phyloP scores from a whole-genome alignment of 2,329 filamentous ascomycete species.

The Cadophora gregata region DNA sequence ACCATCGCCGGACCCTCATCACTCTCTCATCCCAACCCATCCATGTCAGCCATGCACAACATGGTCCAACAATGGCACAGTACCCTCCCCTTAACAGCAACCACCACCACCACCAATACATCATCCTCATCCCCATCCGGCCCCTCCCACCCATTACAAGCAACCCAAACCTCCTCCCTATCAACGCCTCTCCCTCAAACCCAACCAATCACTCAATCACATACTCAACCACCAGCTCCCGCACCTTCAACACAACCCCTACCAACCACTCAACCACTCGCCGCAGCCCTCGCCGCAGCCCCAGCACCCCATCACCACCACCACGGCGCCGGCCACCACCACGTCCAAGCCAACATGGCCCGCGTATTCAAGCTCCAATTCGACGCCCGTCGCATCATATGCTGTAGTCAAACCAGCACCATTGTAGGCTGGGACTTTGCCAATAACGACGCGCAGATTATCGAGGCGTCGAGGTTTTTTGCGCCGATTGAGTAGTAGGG shows the following conservation, averaged over 20 bases:
- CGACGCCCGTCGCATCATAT: slow-evolving; percentile 90
- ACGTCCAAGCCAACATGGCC: slow-evolving; percentile 36
- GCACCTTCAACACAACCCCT: not conserved
- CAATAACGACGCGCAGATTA: slow-evolving; percentile 79
- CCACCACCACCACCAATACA: too few species aligned
- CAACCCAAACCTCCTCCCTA: not conserved
- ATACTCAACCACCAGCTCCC: not conserved
- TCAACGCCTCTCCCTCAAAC: slow-evolving; percentile 1
- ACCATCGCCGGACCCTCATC: not conserved
- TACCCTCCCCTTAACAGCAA: not conserved
- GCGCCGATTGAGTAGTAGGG: slow-evolving; percentile 64
- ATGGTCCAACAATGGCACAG: slow-evolving; percentile 6
- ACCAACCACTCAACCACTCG: slow-evolving; percentile 45
- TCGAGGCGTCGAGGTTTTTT: slow-evolving; percentile 81
- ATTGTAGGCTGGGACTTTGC: slow-evolving; percentile 99
- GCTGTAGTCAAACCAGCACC: slow-evolving; percentile 87
- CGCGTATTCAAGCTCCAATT: slow-evolving; percentile 97
- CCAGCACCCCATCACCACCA: slow-evolving; percentile 21
- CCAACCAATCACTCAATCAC: not conserved
- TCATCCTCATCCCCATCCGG: not conserved
- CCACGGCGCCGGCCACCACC: slow-evolving; percentile 32
- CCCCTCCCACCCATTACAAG: not conserved
- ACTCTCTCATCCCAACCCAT: not conserved
- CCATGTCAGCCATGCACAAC: not conserved
- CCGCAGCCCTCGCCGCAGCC: slow-evolving; percentile 29